A percentile compares a stretch with the other conserved stretches of the same genome.
These are phyloP conservation scores for Linnemannia hyalina DNA, from an alignment of 192 early-diverging fungal species.

Conservation along the genomic window DNA sequence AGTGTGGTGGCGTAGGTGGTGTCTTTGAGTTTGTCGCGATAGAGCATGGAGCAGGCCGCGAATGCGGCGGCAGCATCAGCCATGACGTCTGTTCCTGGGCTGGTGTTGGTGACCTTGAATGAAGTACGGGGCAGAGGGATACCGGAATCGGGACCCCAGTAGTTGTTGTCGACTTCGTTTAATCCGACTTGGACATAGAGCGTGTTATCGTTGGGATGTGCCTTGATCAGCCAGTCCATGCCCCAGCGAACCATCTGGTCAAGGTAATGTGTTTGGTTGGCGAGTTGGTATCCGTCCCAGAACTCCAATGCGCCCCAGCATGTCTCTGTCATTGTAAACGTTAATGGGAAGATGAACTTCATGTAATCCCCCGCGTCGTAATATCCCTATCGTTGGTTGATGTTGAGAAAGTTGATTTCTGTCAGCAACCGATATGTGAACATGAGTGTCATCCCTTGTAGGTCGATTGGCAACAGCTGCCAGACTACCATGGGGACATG, in stretches of 20 bases:
- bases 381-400: conserved; percentile 39
- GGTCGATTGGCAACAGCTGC: no score
- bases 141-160: conserved; percentile 69
- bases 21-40: conserved; percentile 64
- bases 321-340: conserved; percentile 59
- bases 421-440: no score
- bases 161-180: conserved; percentile 64
- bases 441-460: background rate
- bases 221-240: conserved; percentile 72
- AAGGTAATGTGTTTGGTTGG: conserved; percentile 60
- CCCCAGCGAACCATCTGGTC: conserved; percentile 68
- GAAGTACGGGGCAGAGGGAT: conserved; percentile 69
- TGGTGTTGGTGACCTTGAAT: conserved; percentile 58
- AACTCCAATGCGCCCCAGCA: conserved; percentile 70
- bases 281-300: conserved; percentile 65
- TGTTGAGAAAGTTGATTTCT: background rate
- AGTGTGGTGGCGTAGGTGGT: conserved; percentile 59
- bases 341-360: conserved; percentile 74
- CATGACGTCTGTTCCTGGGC: conserved; percentile 67
- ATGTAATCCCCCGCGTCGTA: conserved; percentile 70
- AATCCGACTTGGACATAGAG: conserved; percentile 66
- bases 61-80: conserved; percentile 68
- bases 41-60: conserved; percentile 67
- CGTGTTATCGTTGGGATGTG: conserved; percentile 65
- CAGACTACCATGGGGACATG: background rate